Percentiles rank a stretch among this genome's conserved stretches.
phyloP scores from a whole-genome alignment of 805 yeast genomes.

The Schwanniomyces vanrijiae region DNA sequence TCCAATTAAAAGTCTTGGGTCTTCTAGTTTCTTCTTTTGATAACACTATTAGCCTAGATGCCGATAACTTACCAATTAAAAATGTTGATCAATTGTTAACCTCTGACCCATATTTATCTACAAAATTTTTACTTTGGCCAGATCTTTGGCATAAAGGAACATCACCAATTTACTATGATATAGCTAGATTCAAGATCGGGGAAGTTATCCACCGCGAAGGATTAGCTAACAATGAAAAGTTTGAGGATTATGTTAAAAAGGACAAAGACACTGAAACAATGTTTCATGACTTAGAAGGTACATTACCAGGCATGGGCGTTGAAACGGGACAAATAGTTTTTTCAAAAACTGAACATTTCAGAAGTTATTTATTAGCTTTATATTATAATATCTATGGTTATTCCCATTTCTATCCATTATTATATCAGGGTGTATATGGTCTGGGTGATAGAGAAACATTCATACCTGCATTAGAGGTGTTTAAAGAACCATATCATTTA shows the following conservation, averaged over 20 bases:
- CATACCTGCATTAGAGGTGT: constrained; percentile 36
- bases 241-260: constrained; percentile 17
- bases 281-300: constrained; percentile 34
- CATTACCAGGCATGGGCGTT: constrained; percentile 26
- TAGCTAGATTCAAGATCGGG: constrained; percentile 30
- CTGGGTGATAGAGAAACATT: constrained; percentile 38
- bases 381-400: constrained; percentile 36
- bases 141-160: constrained; percentile 34
- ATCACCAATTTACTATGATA: constrained; percentile 32
- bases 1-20: constrained; percentile 31
- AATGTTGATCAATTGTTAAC: constrained; percentile 28
- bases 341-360: constrained; percentile 32
- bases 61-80: constrained; percentile 32
- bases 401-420: constrained; percentile 24
- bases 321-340: constrained; percentile 40
- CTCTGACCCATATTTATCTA: constrained; percentile 22
- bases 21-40: constrained; percentile 34
- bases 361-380: constrained; percentile 28
- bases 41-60: constrained; percentile 30
- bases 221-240: constrained; percentile 22
- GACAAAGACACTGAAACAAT: constrained; percentile 16
- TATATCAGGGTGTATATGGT: constrained; percentile 37
- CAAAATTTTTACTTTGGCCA: constrained; percentile 36
- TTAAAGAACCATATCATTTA: constrained; percentile 33
- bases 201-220: constrained; percentile 30